These are phyloP conservation scores for Pachyrhizus erosus DNA, from an alignment of 306 rosid species.

Conservation along the genomic window DNA sequence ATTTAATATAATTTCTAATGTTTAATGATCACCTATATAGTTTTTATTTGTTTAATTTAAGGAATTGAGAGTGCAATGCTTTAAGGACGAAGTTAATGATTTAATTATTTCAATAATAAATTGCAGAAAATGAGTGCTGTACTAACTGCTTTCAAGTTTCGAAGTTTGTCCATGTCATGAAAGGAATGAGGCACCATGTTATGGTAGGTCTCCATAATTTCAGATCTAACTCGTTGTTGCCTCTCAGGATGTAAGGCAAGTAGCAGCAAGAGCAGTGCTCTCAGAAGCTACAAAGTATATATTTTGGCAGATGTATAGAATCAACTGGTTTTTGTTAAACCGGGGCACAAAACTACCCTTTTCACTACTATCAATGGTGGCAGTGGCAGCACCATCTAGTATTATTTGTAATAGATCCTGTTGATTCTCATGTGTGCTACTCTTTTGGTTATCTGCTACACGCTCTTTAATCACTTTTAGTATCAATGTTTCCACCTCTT, in stretches of 20 bases:
- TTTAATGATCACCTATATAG: no score
- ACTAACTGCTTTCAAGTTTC: conserved; percentile 42
- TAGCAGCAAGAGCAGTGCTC: conserved; percentile 41
- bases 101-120: no score
- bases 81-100: no score
- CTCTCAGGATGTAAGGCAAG: conserved; percentile 43
- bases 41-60: no score
- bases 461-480: conserved; percentile 32
- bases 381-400: conserved; percentile 33
- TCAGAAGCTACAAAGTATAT: conserved; percentile 52
- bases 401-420: conserved; percentile 41
- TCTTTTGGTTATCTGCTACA: conserved; percentile 20
- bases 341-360: neutral
- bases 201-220: conserved; percentile 33
- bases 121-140: neutral
- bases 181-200: conserved; percentile 4
- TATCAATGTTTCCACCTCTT: conserved; percentile 45
- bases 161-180: conserved; percentile 31
- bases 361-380: neutral
- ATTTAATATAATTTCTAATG: no score
- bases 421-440: conserved; percentile 5
- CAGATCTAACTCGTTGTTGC: conserved; percentile 45
- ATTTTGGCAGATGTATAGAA: conserved; percentile 47
- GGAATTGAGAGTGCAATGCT: no score
- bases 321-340: neutral